Evolutionary conservation across 176 grass and related monocot genomes (phyloP), one percentile per base, ranked within the genome.

Genomic region (Carex parvula): DNA sequence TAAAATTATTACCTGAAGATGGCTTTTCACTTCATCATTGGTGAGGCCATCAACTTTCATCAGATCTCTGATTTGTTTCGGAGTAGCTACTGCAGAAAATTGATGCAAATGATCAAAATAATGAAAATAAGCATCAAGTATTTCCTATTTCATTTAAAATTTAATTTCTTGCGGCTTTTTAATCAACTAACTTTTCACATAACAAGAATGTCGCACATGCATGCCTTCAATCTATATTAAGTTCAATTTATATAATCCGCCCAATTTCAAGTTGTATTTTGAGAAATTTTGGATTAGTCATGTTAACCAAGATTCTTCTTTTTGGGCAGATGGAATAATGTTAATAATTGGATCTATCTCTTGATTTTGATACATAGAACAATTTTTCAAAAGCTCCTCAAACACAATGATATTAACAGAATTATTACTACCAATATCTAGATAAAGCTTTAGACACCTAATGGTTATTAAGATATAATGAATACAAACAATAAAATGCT

Each of bases 1-100:
- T 55, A 20, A 55, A 74, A 50, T 76, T 29, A 84, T 39, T 33
- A 95, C 97, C 91, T 99, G 97, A 84, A 99, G 93, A 88, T 99
- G 97, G 90, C 97, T 99, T 87, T 99, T 99, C 81, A 99, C 97
- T 92, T 99, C 97, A 75, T 99, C 97, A 54, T 99, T 99, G 44
- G 97, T 96, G 68, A 99, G 97, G 9, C 97, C 97, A 65, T 99
- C 93, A 56, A 99, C 91, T 59, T 91, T 93, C 97, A 99, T 99
- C 70, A 99, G 84, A 74, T 99, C 97, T 64, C 93, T 99, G 85
- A 99, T 96, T 70, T 96, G 93, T 88, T 99, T 96, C 22, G 97
- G 97, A 48, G 97, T 99, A 62, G 97, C 93, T 61, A 96, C 97
- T 99, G 91, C 52, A 86, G 68, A 75, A 74, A 75, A 6, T 9